Evolutionary conservation across 306 rosid genomes (phyloP), one percentile per base, ranked within the genome.

Genomic region (Cucumis cinereus): DNA sequence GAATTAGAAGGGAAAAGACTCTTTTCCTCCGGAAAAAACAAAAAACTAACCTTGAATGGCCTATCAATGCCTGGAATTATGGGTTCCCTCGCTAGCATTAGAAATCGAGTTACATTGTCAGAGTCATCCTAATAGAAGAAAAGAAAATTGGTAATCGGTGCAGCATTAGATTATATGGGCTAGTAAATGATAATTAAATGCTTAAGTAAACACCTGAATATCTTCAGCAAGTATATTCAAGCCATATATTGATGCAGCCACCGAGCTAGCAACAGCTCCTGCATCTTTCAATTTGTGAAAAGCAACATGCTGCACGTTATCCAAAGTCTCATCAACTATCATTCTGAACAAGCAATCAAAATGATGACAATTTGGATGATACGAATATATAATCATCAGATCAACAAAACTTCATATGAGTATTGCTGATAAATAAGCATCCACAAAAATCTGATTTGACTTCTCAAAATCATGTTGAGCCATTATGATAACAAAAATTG

Each of bases 181-280:
- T 5, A 73, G 49, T 30, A 9, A 73, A 30, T 19, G 50, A 73
- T 26, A 52, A 73, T 11, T 28, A 52, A 30, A 52, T 38, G 17
- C 66, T 57, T 8, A 75, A 60, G 52, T 28, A 47, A 20, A 55
- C 69, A 92, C 99, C 99, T 94, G 97, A 84, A 94, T 94, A 84
- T 94, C 97, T 79, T 83, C 75, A 71, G 92, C 99, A 63, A 94
- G 90, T 77, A 94, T 81, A 61, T 83, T 79, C 84, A 94, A 84
- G 84, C 88, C 97, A 82, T 94, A 94, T 57, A 94, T 90, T 73
- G 62, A 26, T 55, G 93, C 99, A 61, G 99, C 96, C 8, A 87
- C 80, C n/a, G 89, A 83, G 81, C 98, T 90, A 68, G 98, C 96
- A 82, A 95, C 97, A 50, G 99, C 99, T 86, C 93, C 99, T 16